Evolutionary conservation across 2,329 filamentous ascomycete genomes (phyloP).

Genomic region (Ophiostoma himal-ulmi): DNA sequence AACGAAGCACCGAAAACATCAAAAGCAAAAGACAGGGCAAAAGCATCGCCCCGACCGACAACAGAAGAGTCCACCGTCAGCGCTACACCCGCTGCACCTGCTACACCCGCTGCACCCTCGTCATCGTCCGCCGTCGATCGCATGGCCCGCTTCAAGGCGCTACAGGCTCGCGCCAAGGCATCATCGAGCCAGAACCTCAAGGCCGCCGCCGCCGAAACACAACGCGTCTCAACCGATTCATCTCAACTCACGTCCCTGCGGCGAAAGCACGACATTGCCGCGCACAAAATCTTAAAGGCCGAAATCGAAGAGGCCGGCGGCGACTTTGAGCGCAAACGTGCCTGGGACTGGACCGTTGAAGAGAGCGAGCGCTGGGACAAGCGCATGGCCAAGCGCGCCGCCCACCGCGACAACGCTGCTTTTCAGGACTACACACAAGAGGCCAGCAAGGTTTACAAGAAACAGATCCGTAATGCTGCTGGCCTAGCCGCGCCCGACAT

Average conservation of each 20-base stretch:
- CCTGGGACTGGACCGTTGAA: constrained; percentile 97
- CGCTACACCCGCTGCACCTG: constrained; percentile 7
- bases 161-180: constrained; percentile 72
- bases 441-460: constrained; percentile 87
- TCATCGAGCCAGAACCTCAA: constrained; percentile 71
- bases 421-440: constrained; percentile 88
- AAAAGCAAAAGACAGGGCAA: background rate
- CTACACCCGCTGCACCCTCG: constrained; percentile 9
- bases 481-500: constrained; percentile 68
- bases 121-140: constrained; percentile 45
- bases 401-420: constrained; percentile 74
- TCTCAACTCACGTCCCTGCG: constrained; percentile 70
- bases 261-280: constrained; percentile 79
- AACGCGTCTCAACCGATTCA: constrained; percentile 71
- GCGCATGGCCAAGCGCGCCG: constrained; percentile 77
- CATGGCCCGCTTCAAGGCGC: constrained; percentile 76
- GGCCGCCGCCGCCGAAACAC: constrained; percentile 76
- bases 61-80: background rate
- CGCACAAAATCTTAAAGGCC: constrained; percentile 88
- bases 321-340: constrained; percentile 95
- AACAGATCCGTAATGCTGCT: constrained; percentile 57
- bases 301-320: constrained; percentile 78
- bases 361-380: constrained; percentile 93
- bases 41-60: background rate
- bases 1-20: background rate